Base-by-base conservation (phyloP, 2,329 filamentous ascomycete species). In the Beauveria scarabaeidicola region DNA sequence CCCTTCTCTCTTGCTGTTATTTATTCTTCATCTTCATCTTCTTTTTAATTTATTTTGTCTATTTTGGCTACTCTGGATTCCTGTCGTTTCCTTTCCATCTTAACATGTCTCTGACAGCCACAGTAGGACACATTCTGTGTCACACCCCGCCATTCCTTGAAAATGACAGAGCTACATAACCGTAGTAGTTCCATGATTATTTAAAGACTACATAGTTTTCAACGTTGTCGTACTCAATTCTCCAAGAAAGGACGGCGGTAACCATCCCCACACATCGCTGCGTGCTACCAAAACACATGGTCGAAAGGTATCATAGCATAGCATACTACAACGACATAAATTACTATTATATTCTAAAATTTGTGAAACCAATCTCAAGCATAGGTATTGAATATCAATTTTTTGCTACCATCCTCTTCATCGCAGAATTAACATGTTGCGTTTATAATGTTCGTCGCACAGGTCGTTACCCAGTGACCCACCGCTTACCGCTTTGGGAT, bases 401-500 rank as follows among this genome's bases (percentile, higher is more conserved):
- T 1, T 17, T 52, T 40, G 5, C 3, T 13, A 25, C 7, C 2
- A 41, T 19, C 8, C 10, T 9, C 21, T 25, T 5, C 15, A 41
- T n/a, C 51, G 7, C 19, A 10, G 3, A 13, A 5, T 17, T 13
- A 13, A 10, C 23, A 13, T 17, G 7, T 6, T 21, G 9, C 36
- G 10, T 13, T 13, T 27, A 2, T 21, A 7, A 15, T 6, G 15
- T 36, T 36, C 15, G 21, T 43, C 9, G 13, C 44, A 29, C 44
- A 15, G 4, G 17, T 10, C 21, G 21, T 29, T 48, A 29, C 21
- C 43, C 27, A 23, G 55, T 8, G 46, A 29, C 48, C 51, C 63
- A 65, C 62, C 63, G 62, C 63, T 57, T 64, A 57, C 62, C 44
- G 25, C 52, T 63, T 59, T 61, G 15, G 58, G 57, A 32, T 3